These are phyloP conservation scores for Gautieria morchelliformis DNA, from an alignment of 768 basidiomycete species.

Conservation along the genomic window DNA sequence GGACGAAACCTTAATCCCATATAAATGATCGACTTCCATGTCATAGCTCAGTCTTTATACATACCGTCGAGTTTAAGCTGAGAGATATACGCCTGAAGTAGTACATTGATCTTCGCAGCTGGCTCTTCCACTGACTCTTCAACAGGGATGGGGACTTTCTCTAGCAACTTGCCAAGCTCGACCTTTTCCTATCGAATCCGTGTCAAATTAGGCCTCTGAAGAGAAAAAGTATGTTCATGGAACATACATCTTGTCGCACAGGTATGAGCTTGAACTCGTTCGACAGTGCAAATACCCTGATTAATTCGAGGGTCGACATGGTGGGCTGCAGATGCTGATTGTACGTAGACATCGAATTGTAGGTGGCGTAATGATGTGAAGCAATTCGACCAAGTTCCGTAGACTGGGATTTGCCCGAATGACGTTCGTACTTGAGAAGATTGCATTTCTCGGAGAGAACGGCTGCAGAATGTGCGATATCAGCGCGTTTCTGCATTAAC, in stretches of 20 bases:
- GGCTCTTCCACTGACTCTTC: constrained; percentile 96
- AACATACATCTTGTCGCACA: constrained; percentile 55
- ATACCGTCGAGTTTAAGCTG: constrained; percentile 82
- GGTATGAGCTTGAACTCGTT: constrained; percentile 94
- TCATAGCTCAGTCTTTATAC: constrained; percentile 5
- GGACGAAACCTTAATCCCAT: constrained; percentile 51
- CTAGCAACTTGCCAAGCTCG: constrained; percentile 81
- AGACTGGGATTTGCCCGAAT: constrained; percentile 79
- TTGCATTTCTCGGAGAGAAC: constrained; percentile 89
- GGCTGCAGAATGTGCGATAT: constrained; percentile 90
- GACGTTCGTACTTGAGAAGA: constrained; percentile 88
- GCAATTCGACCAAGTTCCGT: constrained; percentile 93
- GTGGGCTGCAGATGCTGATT: constrained; percentile 86
- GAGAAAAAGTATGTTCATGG: not conserved
- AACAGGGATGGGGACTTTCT: constrained; percentile 93
- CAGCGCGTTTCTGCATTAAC: constrained; percentile 86
- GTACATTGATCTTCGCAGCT: constrained; percentile 93
- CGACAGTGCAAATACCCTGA: constrained; percentile 89
- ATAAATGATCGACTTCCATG: not conserved
- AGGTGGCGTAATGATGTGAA: constrained; percentile 90
- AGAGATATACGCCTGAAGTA: constrained; percentile 91
- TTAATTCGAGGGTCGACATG: constrained; percentile 84
- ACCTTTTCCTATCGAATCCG: constrained; percentile 57
- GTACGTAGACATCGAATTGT: constrained; percentile 93
- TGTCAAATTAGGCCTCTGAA: not conserved